phyloP scores from a whole-genome alignment of 139 green algal species.

The Pseudopediastrum boryanum region DNA sequence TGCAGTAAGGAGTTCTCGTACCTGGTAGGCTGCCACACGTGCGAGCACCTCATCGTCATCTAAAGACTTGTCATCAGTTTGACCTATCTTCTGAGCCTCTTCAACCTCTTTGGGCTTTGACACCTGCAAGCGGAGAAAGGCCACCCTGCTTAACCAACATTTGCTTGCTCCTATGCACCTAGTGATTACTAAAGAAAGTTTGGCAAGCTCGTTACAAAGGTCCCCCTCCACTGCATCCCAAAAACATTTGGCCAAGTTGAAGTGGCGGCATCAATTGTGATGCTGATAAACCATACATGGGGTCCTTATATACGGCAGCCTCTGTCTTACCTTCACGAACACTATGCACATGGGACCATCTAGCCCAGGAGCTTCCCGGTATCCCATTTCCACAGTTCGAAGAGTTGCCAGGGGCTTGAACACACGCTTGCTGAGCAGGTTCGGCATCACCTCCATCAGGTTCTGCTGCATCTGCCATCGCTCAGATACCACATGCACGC shows the following conservation, averaged over 20 bases:
- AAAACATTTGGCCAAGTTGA: too few relatives aligned
- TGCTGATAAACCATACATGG: too few relatives aligned
- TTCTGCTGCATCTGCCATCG: not conserved
- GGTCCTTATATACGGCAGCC: too few relatives aligned
- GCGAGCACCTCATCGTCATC: too few relatives aligned
- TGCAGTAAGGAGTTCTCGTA: too few relatives aligned
- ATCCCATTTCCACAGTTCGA: slow-evolving; percentile 76
- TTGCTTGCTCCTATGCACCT: too few relatives aligned
- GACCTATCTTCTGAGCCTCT: slow-evolving; percentile 15
- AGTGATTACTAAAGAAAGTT: too few relatives aligned
- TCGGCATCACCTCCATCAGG: slow-evolving; percentile 65
- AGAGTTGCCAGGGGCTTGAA: slow-evolving; percentile 65
- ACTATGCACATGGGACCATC: slow-evolving; percentile 71
- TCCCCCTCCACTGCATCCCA: too few relatives aligned
- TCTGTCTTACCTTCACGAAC: slow-evolving; percentile 79
- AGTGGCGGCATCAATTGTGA: too few relatives aligned
- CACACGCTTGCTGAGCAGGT: slow-evolving; percentile 61
- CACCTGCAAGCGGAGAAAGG: slow-evolving; percentile 7
- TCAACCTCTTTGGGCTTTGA: slow-evolving; percentile 29
- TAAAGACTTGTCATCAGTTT: not conserved
- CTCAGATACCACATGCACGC: slow-evolving; percentile 61
- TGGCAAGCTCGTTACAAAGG: too few relatives aligned
- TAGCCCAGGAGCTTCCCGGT: slow-evolving; percentile 67
- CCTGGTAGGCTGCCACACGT: too few relatives aligned
- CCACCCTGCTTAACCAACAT: too few relatives aligned